Percentiles rank a stretch among this genome's conserved stretches.
Evolutionary conservation across 2,329 filamentous ascomycete genomes (phyloP).

Genomic region (Botrytis elliptica): DNA sequence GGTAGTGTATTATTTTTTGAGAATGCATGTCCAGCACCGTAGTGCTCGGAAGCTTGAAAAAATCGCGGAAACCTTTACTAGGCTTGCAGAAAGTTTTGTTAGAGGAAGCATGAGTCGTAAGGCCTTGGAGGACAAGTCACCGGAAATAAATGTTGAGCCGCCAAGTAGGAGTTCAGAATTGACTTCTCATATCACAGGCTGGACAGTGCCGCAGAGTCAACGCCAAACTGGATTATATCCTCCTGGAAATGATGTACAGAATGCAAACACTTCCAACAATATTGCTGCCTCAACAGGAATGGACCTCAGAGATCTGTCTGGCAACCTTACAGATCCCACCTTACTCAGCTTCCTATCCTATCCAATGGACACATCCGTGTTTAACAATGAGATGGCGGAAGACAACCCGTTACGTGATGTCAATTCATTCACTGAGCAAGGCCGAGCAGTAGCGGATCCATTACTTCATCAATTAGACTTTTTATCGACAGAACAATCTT

Average conservation of each 20-base stretch:
- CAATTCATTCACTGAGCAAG: neutral
- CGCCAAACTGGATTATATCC: neutral
- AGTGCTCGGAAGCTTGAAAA: constrained; percentile 22
- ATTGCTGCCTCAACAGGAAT: neutral
- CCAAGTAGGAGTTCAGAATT: neutral
- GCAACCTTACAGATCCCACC: neutral
- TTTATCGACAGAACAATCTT: constrained; percentile 10
- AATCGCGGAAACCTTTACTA: constrained; percentile 22
- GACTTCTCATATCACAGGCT: neutral
- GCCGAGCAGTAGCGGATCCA: neutral
- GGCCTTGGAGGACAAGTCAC: neutral
- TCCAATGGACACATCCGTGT: constrained; percentile 18
- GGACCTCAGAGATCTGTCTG: neutral
- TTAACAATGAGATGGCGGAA: neutral
- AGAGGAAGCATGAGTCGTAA: constrained; percentile 17
- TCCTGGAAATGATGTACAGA: neutral
- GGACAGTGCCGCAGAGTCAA: neutral
- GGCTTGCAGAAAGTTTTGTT: constrained; percentile 22
- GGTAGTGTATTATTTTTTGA: constrained; percentile 24
- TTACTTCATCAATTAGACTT: constrained; percentile 8
- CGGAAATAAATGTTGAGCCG: neutral
- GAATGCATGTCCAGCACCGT: constrained; percentile 23
- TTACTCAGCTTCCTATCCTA: constrained; percentile 15
- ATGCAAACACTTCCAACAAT: no score
- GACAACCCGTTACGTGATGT: neutral